Evolutionary conservation across 371 early-diverging fungal genomes (phyloP), one percentile per base, ranked within the genome.

Genomic region (Lichtheimia corymbifera): DNA sequence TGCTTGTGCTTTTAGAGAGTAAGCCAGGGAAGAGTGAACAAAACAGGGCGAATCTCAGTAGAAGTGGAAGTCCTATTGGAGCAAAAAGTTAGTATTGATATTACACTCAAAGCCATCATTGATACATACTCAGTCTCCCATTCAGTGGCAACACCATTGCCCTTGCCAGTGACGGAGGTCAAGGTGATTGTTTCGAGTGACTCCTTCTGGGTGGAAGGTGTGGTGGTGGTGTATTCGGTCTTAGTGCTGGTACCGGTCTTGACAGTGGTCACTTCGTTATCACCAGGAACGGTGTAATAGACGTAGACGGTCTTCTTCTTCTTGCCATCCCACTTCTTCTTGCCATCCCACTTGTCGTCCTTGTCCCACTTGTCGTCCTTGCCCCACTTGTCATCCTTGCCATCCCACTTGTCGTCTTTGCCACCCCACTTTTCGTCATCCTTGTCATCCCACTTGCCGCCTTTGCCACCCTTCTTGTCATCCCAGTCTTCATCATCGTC

Each of bases 271-370:
- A 22, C 7, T 4, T 28, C 28, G 7, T 28, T 28, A 4, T 4
- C 35, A 35, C 11, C 35, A 45, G 65, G 57, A 27, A 69, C 65
- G 9, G 70, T 69, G 50, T 69, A 60, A 45, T 69, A 69, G 51
- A 69, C 65, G 28, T 69, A 69, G 17, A 69, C 60, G 22, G 59
- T 64, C 62, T 62, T 53, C 52, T 58, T 61, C 13, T 44, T 49
- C 57, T 58, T 62, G 25, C 55, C 28, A 20, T 58, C 43, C 49
- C 61, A 53, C 28, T 53, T 30, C 11, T 65, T 52, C 11, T 65
- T 52, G 44, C 25, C 52, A 7, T 60, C 52, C 6, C 35, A 27
- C 7, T 61, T 41, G 45, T 53, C 49, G 13, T 50, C 52, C 30
- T 58, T 61, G 6, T 51, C 41, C 50, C 40, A 24, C 14, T 55